phyloP scores from a whole-genome alignment of 1,139 yeast genomes.

The Diutina neorugosa region DNA sequence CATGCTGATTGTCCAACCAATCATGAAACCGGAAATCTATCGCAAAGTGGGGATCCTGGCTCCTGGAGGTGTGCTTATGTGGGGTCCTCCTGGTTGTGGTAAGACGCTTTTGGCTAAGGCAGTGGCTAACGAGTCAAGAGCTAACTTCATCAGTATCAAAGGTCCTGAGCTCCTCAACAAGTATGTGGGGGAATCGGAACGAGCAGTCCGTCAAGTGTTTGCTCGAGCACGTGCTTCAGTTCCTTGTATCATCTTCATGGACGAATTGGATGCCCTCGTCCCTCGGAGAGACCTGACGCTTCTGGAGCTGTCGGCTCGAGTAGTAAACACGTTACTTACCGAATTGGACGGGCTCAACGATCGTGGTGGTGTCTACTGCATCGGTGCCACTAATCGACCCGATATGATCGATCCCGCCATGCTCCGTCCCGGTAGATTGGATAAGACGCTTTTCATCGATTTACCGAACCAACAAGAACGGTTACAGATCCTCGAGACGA shows the following conservation, averaged over 20 bases:
- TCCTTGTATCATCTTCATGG: constrained; percentile 93
- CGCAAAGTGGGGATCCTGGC: constrained; percentile 89
- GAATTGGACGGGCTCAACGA: constrained; percentile 93
- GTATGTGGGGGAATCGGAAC: constrained; percentile 92
- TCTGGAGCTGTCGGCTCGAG: constrained; percentile 86
- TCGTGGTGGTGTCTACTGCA: constrained; percentile 82
- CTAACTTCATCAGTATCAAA: constrained; percentile 87
- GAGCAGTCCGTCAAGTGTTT: constrained; percentile 91
- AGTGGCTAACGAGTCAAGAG: constrained; percentile 93
- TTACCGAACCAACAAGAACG: constrained; percentile 73
- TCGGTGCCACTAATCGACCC: constrained; percentile 96
- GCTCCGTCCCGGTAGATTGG: constrained; percentile 94
- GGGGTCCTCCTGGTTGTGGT: constrained; percentile 99
- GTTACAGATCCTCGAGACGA: constrained; percentile 66
- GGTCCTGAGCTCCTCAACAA: constrained; percentile 93
- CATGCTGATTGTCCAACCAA: constrained; percentile 96
- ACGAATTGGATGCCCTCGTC: constrained; percentile 90
- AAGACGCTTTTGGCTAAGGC: constrained; percentile 92
- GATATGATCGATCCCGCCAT: constrained; percentile 98
- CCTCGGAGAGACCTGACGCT: constrained; percentile 84
- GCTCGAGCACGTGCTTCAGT: constrained; percentile 88
- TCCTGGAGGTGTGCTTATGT: constrained; percentile 91
- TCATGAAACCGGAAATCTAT: constrained; percentile 82
- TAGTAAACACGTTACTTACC: constrained; percentile 85
- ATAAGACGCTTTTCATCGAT: constrained; percentile 85